Base-by-base conservation (phyloP, 257 asterid genomes). In the Parsonsia alboflavescens region DNA sequence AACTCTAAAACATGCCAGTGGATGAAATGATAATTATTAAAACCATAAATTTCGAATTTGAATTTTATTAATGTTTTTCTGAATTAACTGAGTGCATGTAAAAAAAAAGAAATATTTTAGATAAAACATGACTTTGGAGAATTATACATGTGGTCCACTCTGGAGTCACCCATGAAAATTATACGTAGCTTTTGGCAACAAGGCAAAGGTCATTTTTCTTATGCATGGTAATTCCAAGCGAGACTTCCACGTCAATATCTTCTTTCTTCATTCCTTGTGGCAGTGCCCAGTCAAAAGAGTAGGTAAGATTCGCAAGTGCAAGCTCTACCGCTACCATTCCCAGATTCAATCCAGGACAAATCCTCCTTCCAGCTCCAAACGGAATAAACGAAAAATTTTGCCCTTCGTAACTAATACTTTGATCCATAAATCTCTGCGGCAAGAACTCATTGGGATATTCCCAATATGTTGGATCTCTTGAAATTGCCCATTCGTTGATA, bases 401-500 rank as follows among this genome's bases (percentile, higher is more conserved):
- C 17, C 48, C 52, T 65, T 17, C 5, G 1, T 6, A 36, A 19
- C 41, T 22, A 17, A 61, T 11, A 1, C 6, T 39, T 19, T 45
- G 6, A 0, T 19, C 50, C 26, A 65, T 2, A 28, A 65, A 65
- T 16, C 71, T 65, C 30, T 65, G 28, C 0, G 71, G 71, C 24
- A 42, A 21, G 71, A 65, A 65, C 26, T 36, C 17, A 0, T 39
- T 19, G 5, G 71, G 52, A 33, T 65, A 17, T 39, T 65, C 13
- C 71, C 71, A 65, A 42, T 65, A 6, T 2, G 17, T 45, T 2
- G 71, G 71, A 39, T 65, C 71, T 65, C 71, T 65, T 39, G 71
- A 19, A 26, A 62, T 62, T 10, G 68, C 68, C 68, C 68, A 62
- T 12, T 24, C 39, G 30, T 62, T 62, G 8, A 65, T 9, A 16